These are phyloP conservation scores for Erythrobasidium hasegawianum DNA, from an alignment of 1,284 basidiomycete genomes.

Conservation along the genomic window DNA sequence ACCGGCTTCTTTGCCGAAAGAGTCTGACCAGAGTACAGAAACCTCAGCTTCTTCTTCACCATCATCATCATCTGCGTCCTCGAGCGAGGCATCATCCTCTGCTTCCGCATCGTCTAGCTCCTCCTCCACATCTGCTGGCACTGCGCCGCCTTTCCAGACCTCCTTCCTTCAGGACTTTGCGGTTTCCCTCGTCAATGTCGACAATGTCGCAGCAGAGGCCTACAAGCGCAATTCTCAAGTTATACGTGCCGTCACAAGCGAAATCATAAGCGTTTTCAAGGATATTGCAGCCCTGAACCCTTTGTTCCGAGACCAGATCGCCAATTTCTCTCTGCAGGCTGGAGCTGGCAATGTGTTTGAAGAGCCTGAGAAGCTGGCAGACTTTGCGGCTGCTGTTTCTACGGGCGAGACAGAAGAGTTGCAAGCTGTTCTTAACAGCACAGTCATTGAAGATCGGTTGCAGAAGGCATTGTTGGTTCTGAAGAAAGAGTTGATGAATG, in stretches of 20 bases:
- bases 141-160: conserved; percentile 64
- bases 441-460: conserved; percentile 81
- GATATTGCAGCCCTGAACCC: conserved; percentile 97
- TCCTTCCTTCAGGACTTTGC: conserved; percentile 85
- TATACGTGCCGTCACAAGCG: conserved; percentile 91
- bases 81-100: too few species aligned
- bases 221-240: conserved; percentile 92
- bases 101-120: too few species aligned
- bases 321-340: conserved; percentile 93
- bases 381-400: conserved; percentile 94
- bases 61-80: too few species aligned
- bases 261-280: conserved; percentile 97
- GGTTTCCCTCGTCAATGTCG: conserved; percentile 86
- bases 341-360: conserved; percentile 96
- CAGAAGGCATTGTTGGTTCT: conserved; percentile 87
- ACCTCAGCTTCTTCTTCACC: too few species aligned
- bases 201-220: conserved; percentile 67
- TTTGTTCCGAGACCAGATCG: conserved; percentile 96
- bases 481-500: conserved; percentile 98
- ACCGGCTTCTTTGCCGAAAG: too few species aligned
- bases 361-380: conserved; percentile 95
- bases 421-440: conserved; percentile 86
- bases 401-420: conserved; percentile 85
- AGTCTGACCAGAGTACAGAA: too few species aligned
- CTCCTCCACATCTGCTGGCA: conserved; percentile 7